Evolutionary conservation across 2,329 filamentous ascomycete species (phyloP).

Genomic region (Lachnellula cervina): DNA sequence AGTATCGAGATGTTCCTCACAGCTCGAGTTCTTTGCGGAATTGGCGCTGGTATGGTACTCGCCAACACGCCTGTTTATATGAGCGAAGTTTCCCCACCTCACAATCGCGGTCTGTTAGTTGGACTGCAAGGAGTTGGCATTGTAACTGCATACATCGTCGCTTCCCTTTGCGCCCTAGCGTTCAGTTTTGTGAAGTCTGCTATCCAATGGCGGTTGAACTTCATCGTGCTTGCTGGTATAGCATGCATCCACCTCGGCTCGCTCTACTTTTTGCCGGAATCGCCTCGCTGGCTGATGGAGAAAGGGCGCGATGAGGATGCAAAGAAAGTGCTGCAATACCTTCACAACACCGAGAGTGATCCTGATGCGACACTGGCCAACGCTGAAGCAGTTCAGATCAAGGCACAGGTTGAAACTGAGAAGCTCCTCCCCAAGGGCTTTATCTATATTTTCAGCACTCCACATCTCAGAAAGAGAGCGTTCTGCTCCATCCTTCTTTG

Average conservation of each 20-base stretch:
- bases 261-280: conserved; percentile 54
- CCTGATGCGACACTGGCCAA: conserved; percentile 19
- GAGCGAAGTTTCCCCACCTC: conserved; percentile 27
- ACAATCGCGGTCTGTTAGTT: conserved; percentile 28
- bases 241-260: conserved; percentile 14
- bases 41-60: conserved; percentile 10
- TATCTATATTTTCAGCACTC: conserved; percentile 27
- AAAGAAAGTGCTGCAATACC: conserved; percentile 44
- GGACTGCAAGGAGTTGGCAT: conserved; percentile 32
- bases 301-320: conserved; percentile 54
- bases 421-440: conserved; percentile 23
- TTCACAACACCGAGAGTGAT: conserved; percentile 31
- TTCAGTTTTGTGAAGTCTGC: conserved; percentile 23
- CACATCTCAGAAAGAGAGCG: conserved; percentile 26
- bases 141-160: conserved; percentile 25
- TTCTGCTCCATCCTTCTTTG: conserved; percentile 29
- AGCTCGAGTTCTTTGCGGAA: not conserved
- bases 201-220: conserved; percentile 27
- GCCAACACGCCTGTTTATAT: conserved; percentile 20
- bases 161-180: conserved; percentile 9
- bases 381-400: conserved; percentile 28
- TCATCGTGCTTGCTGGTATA: conserved; percentile 20
- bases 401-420: conserved; percentile 26
- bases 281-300: conserved; percentile 65
- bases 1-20: not conserved